A percentile compares a stretch with the other conserved stretches of the same genome.
These are phyloP conservation scores for Botrytis deweyae DNA, from an alignment of 2,329 filamentous ascomycete species.

Conservation along the genomic window DNA sequence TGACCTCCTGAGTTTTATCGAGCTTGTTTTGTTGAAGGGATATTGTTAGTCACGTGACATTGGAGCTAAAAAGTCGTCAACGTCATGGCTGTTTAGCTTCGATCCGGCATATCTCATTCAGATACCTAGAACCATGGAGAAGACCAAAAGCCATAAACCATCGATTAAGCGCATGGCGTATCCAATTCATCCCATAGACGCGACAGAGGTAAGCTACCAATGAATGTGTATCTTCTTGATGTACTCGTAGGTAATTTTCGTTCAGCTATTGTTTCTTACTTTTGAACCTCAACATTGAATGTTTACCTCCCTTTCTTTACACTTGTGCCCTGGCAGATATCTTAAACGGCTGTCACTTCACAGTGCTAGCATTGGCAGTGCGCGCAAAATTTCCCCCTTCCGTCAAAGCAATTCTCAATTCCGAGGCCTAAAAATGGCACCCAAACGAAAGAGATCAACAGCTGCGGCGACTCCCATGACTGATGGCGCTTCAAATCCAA, in stretches of 20 bases:
- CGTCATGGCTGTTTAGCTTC: constrained; percentile 16
- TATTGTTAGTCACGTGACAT: neutral
- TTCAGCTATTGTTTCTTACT: neutral
- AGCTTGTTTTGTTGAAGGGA: neutral
- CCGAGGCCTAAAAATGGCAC: constrained; percentile 30
- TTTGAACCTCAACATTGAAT: constrained; percentile 6
- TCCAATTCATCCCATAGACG: neutral
- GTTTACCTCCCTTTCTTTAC: constrained; percentile 3
- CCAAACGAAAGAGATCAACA: constrained; percentile 37
- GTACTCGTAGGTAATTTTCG: neutral
- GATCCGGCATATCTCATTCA: neutral
- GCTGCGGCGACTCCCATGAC: neutral
- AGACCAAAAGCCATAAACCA: neutral
- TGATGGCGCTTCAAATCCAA: constrained; percentile 14
- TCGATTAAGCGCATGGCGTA: constrained; percentile 11
- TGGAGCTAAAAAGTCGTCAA: constrained; percentile 1
- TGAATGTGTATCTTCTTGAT: neutral
- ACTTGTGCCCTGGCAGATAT: constrained; percentile 13
- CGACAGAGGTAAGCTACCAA: neutral
- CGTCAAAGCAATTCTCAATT: neutral
- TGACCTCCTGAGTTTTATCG: too few species aligned
- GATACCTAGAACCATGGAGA: neutral
- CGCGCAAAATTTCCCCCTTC: neutral
- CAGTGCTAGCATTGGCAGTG: neutral
- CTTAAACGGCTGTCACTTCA: neutral